These are phyloP conservation scores for Entelexis paramagnoliae DNA, from an alignment of 1,139 yeast genomes.

Conservation along the genomic window DNA sequence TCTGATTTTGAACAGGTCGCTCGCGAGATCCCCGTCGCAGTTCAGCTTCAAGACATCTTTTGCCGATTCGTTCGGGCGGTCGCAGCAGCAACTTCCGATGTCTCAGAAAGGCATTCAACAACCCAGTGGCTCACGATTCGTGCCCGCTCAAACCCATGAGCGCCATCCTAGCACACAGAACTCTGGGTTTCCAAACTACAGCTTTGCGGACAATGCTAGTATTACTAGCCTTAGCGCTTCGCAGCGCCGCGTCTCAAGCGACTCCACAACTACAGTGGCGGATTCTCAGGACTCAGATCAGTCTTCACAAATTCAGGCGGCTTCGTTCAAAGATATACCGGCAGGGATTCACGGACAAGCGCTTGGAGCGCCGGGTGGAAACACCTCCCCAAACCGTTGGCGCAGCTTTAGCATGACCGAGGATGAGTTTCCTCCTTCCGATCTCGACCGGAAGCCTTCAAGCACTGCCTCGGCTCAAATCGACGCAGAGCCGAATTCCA, in stretches of 20 bases:
- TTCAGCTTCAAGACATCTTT: conserved; percentile 65
- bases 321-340: not conserved
- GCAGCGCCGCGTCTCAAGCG: conserved; percentile 9
- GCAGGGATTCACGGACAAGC: not conserved
- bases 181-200: not conserved
- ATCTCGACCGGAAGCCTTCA: not conserved
- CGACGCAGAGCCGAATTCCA: not conserved
- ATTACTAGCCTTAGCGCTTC: not conserved
- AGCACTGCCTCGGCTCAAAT: not conserved
- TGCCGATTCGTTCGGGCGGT: conserved; percentile 33
- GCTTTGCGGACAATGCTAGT: conserved; percentile 2
- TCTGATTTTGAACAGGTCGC: conserved; percentile 58
- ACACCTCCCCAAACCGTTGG: not conserved
- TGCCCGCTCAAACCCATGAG: not conserved
- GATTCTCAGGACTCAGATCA: conserved; percentile 11
- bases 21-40: conserved; percentile 66
- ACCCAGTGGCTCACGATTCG: not conserved
- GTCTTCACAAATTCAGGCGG: not conserved
- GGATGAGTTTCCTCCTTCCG: not conserved
- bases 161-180: not conserved
- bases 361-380: not conserved
- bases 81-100: not conserved
- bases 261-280: conserved; percentile 8
- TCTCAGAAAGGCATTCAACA: not conserved
- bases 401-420: not conserved